These are phyloP conservation scores for Salix arbutifolia DNA, from an alignment of 345 rosid genomes.

Conservation along the genomic window DNA sequence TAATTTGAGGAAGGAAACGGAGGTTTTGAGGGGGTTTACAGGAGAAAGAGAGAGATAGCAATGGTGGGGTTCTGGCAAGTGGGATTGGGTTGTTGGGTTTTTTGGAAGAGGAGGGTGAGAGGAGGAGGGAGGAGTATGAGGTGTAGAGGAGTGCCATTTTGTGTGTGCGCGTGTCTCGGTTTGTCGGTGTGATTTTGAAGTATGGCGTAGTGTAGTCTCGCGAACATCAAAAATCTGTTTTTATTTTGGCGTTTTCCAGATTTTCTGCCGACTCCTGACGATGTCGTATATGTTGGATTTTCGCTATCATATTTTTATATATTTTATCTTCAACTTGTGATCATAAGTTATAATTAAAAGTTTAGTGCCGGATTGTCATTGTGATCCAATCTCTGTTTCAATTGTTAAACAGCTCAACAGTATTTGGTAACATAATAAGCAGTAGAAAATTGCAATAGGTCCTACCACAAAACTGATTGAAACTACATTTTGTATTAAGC, in stretches of 20 bases:
- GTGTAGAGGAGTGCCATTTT: slow-evolving; percentile 42
- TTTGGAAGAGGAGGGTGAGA: background rate
- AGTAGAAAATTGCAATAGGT: no score
- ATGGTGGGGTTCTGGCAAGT: background rate
- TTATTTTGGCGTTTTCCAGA: background rate
- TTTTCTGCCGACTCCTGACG: background rate
- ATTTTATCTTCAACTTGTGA: no score
- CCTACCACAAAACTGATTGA: no score
- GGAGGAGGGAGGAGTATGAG: slow-evolving; percentile 18
- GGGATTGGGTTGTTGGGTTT: background rate
- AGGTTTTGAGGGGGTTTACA: slow-evolving; percentile 11
- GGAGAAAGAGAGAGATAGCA: slow-evolving; percentile 6
- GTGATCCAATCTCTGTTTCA: no score
- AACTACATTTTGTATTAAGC: no score
- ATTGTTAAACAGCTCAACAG: no score
- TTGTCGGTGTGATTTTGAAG: background rate
- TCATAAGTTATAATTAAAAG: no score
- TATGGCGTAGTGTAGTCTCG: background rate
- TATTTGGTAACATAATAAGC: no score
- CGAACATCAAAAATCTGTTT: background rate
- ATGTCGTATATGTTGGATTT: background rate
- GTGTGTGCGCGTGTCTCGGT: background rate
- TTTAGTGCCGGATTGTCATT: no score
- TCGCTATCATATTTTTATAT: no score
- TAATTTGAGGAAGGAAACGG: background rate